A percentile compares a stretch with the other conserved stretches of the same genome.
Conservation (phyloP, 2,329 filamentous ascomycete genomes). For the Cladophialophora immunda region DNA sequence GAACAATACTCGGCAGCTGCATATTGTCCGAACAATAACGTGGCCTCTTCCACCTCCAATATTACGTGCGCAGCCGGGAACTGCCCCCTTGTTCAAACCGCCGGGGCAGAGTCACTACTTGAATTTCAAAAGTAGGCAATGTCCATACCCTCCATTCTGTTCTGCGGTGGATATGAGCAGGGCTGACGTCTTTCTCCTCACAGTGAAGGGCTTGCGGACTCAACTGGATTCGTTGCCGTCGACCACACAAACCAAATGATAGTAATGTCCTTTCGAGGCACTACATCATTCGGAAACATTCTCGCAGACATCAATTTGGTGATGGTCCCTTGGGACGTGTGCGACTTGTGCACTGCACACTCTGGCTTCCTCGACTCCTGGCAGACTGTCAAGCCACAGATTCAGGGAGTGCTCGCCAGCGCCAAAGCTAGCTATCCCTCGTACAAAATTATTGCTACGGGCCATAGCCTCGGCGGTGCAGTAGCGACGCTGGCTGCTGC, state of each 20-base stretch:
- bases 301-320: conserved; percentile 43
- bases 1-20: conserved; percentile 63
- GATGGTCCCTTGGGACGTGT: conserved; percentile 50
- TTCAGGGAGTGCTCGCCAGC: conserved; percentile 50
- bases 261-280: conserved; percentile 50
- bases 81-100: conserved; percentile 59
- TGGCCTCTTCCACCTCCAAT: conserved; percentile 52
- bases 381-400: conserved; percentile 47
- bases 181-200: background rate
- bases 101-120: conserved; percentile 54
- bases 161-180: background rate
- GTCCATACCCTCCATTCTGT: conserved; percentile 11
- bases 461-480: conserved; percentile 62
- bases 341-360: conserved; percentile 54
- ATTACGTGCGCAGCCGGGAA: conserved; percentile 56
- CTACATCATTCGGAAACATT: conserved; percentile 44
- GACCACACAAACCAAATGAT: conserved; percentile 53
- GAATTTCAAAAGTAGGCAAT: conserved; percentile 59
- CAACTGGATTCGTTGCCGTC: conserved; percentile 58
- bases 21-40: conserved; percentile 61
- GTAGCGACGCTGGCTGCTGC: conserved; percentile 59
- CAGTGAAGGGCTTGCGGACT: conserved; percentile 48
- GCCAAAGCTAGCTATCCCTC: conserved; percentile 49
- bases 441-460: conserved; percentile 57
- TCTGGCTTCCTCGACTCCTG: conserved; percentile 60